Conservation (phyloP, 352 stramenopile genomes). For the Globisporangium lucens region DNA sequence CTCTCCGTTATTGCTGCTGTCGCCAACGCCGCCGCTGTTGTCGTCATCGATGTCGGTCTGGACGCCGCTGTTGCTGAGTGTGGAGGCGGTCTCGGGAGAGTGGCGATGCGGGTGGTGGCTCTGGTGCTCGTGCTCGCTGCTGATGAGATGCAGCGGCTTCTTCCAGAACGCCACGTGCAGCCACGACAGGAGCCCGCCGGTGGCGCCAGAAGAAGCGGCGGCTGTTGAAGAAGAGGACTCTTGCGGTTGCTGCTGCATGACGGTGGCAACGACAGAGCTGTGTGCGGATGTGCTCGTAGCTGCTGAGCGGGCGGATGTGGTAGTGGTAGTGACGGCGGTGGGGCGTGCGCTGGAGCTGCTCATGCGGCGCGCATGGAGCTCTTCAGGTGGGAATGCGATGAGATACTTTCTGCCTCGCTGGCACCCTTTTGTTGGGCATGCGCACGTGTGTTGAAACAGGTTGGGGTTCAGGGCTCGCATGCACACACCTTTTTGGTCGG, state of each 20-base stretch:
- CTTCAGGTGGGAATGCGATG: not conserved
- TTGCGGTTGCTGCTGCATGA: not conserved
- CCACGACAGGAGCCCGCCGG: slow-evolving; percentile 15
- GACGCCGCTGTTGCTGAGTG: slow-evolving; percentile 18
- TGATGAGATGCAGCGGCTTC: slow-evolving; percentile 59
- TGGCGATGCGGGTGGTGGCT: slow-evolving; percentile 11
- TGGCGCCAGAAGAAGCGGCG: not conserved
- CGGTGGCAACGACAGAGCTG: not conserved
- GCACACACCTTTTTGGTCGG: not conserved
- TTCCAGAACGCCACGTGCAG: slow-evolving; percentile 70
- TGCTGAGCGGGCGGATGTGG: not conserved
- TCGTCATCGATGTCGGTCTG: slow-evolving; percentile 11
- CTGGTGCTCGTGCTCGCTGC: slow-evolving; percentile 13
- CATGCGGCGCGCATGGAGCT: slow-evolving; percentile 13
- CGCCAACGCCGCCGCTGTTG: not conserved
- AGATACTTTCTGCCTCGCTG: not conserved
- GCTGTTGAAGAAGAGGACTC: not conserved
- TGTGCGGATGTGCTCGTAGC: not conserved
- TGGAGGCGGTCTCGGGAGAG: slow-evolving; percentile 8
- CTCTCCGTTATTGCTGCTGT: slow-evolving; percentile 12
- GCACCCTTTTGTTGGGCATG: not conserved
- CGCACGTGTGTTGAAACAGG: not conserved
- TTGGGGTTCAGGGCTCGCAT: no score
- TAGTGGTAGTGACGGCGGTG: not conserved
- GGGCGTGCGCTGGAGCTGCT: slow-evolving; percentile 6